These are phyloP conservation scores for Pittosporum tobira DNA, from an alignment of 129 eudicot genomes.

Conservation along the genomic window DNA sequence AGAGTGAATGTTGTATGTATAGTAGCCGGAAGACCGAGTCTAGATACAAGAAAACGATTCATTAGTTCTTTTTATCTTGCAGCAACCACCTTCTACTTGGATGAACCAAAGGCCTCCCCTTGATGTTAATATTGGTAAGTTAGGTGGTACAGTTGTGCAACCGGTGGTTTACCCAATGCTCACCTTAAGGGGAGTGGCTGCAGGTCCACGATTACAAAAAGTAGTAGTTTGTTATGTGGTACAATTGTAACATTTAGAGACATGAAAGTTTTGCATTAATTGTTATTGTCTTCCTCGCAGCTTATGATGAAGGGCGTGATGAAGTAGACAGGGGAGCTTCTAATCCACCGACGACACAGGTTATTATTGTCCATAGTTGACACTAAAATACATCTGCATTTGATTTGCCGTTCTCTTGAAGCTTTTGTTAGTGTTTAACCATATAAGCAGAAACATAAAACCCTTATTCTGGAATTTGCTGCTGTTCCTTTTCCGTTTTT, in stretches of 20 bases:
- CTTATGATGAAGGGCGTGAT: constrained; percentile 85
- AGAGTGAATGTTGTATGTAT: background rate
- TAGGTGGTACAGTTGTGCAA: background rate
- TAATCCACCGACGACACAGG: constrained; percentile 81
- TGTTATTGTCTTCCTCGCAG: constrained; percentile 21
- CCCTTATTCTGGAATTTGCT: no score
- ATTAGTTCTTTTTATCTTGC: constrained; percentile 17
- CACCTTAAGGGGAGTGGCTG: no score
- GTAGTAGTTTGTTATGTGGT: no score
- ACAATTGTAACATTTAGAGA: background rate
- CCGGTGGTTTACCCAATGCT: no score
- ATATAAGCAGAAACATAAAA: background rate
- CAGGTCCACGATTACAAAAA: no score
- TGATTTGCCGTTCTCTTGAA: background rate
- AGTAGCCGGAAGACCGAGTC: background rate
- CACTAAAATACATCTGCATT: background rate
- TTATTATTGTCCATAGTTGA: constrained; percentile 8
- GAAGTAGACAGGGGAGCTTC: constrained; percentile 69
- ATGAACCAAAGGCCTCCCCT: constrained; percentile 77
- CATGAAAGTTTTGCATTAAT: background rate
- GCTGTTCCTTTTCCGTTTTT: no score
- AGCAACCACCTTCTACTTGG: constrained; percentile 95
- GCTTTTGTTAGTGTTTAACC: background rate
- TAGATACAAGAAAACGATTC: background rate
- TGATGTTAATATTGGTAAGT: constrained; percentile 95